Percentiles rank a stretch among this genome's conserved stretches.
phyloP scores from a whole-genome alignment of 2,329 filamentous ascomycete species.

The Rhynchosporium agropyri region DNA sequence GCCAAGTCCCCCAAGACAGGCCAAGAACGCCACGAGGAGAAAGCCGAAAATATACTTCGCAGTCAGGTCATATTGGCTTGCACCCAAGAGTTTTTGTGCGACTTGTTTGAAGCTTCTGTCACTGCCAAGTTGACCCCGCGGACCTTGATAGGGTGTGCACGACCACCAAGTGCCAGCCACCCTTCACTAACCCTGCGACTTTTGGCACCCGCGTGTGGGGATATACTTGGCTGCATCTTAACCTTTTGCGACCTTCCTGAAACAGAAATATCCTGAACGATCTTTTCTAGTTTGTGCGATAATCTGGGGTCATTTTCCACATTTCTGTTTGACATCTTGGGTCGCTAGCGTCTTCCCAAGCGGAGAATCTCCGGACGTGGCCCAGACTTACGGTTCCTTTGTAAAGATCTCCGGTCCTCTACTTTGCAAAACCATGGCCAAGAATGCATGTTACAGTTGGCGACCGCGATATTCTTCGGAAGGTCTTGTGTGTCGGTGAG shows the following conservation, averaged over 20 bases:
- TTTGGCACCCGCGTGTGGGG: constrained; percentile 1
- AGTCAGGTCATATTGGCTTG: background rate
- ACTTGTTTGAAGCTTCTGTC: constrained; percentile 14
- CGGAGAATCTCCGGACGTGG: background rate
- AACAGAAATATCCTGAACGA: background rate
- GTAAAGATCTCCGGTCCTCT: background rate
- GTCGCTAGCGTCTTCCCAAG: background rate
- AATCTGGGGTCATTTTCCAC: constrained; percentile 7
- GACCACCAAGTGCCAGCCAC: constrained; percentile 1
- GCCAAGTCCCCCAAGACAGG: constrained; percentile 12
- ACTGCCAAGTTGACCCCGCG: constrained; percentile 11
- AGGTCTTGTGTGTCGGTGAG: constrained; percentile 9
- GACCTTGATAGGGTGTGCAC: constrained; percentile 1
- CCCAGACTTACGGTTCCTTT: background rate
- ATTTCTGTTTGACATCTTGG: background rate
- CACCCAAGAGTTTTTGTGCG: background rate
- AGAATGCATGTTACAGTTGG: background rate
- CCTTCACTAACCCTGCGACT: no score
- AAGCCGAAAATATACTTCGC: constrained; percentile 8
- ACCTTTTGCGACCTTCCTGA: constrained; percentile 2
- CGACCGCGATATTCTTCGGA: background rate
- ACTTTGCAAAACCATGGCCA: background rate
- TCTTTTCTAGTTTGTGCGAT: background rate
- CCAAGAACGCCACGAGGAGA: constrained; percentile 6
- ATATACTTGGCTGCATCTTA: constrained; percentile 11